Percentiles rank a stretch among this genome's conserved stretches.
Evolutionary conservation across 2,329 filamentous ascomycete genomes (phyloP).

Genomic region (Claviceps sp.): DNA sequence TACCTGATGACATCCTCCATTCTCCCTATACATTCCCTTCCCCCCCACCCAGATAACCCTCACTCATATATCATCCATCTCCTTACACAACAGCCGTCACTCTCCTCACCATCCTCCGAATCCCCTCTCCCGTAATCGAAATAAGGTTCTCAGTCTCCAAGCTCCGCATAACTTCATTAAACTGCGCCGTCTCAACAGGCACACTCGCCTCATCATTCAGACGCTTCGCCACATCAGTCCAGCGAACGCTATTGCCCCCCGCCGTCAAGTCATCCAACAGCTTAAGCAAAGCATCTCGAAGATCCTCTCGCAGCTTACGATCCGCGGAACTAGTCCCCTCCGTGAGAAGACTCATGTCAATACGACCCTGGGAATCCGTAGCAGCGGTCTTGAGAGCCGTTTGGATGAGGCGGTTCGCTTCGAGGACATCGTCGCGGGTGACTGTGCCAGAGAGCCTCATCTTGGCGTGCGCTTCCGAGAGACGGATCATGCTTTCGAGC

Average conservation of each 20-base stretch:
- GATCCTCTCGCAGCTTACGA: constrained; percentile 64
- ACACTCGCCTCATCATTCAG: constrained; percentile 59
- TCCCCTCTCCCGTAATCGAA: constrained; percentile 71
- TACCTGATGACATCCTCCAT: too few relatives aligned
- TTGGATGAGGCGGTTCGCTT: constrained; percentile 87
- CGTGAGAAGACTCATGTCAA: constrained; percentile 91
- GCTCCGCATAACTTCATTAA: constrained; percentile 64
- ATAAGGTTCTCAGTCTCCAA: constrained; percentile 78
- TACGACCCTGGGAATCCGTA: constrained; percentile 84
- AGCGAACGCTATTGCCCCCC: constrained; percentile 54
- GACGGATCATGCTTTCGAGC: constrained; percentile 95
- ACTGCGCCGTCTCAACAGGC: constrained; percentile 64
- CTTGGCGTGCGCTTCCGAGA: constrained; percentile 91
- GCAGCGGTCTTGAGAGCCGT: constrained; percentile 91
- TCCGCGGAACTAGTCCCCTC: constrained; percentile 90
- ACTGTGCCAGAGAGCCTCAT: constrained; percentile 78
- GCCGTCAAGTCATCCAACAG: constrained; percentile 72
- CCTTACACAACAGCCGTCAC: constrained; percentile 40
- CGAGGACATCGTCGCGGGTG: constrained; percentile 68
- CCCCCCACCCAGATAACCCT: too few relatives aligned
- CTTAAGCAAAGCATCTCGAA: constrained; percentile 65
- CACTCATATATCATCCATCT: too few relatives aligned
- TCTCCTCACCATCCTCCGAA: constrained; percentile 67
- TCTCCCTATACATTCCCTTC: too few relatives aligned
- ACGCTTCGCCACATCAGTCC: constrained; percentile 62